Evolutionary conservation across 768 basidiomycete genomes (phyloP), one percentile per base, ranked within the genome.

Genomic region (Mycena amicta): DNA sequence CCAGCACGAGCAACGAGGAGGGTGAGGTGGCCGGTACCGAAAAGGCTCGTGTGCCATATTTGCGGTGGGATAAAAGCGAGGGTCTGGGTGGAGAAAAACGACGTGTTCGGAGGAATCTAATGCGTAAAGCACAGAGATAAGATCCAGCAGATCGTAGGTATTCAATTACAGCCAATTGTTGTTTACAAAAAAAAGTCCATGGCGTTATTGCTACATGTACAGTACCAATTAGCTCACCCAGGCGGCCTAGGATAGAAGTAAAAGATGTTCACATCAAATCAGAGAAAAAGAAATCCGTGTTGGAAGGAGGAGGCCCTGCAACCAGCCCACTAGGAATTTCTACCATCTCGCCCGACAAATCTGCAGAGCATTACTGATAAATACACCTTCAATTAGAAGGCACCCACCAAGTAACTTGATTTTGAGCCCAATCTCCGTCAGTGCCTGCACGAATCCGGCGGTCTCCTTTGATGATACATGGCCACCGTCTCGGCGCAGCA

Each of bases 341-440:
- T 16, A 94, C 89, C 74, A 84, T 87, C 71, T 95, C 93, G 5
- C 93, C 94, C 1, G 90, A 89, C 37, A 97, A 78, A 75, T 95
- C 94, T 91, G 65, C 13, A 58, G 3, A 28, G 31, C 20, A 8
- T 16, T 45, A 16, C 5, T 45, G 43, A 16, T n/a, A 23, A n/a
- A 6, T 45, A 29, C 43, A n/a, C 22, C 13, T 23, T 45, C 43
- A 15, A 23, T 23, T 45, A 15, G 8, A 23, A 45, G 22, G 8
- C 8, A 74, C 86, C 47, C 59, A 91, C 92, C 91, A 31, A 95
- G 79, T 63, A 95, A 75, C 72, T 94, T 93, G 69, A 96, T 92
- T 74, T 94, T 95, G 52, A 95, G 74, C 2, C 93, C 94, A 60
- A 96, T 92, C 66, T 95, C 93, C 2, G 94, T 96, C 64, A 96